Percentiles rank a stretch among this genome's conserved stretches.
These are phyloP conservation scores for Paramecium octaurelia DNA, from an alignment of 73 alveolate genomes.

Conservation along the genomic window DNA sequence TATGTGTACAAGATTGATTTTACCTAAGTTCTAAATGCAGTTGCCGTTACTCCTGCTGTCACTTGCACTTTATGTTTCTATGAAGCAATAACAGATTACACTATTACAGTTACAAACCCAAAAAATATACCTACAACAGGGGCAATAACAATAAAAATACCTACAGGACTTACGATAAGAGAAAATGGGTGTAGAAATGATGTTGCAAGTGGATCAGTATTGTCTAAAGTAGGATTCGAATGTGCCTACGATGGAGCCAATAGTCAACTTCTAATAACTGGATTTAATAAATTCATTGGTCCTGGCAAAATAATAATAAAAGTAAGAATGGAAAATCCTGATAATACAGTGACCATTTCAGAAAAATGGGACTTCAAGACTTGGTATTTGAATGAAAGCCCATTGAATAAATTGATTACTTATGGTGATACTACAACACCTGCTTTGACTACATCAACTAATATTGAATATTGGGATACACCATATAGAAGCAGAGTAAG, in stretches of 20 bases:
- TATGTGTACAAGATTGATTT: slow-evolving; percentile 9
- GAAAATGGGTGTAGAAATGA: slow-evolving; percentile 49
- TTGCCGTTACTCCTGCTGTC: not conserved
- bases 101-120: slow-evolving; percentile 1
- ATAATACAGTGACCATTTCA: not conserved
- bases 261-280: not conserved
- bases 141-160: not conserved
- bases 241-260: slow-evolving; percentile 10
- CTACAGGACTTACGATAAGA: not conserved
- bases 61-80: not conserved
- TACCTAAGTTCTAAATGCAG: not conserved
- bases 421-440: not conserved
- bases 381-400: slow-evolving; percentile 51
- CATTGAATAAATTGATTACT: slow-evolving; percentile 36
- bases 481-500: slow-evolving; percentile 44
- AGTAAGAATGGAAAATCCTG: slow-evolving; percentile 53
- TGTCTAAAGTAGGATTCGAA: not conserved
- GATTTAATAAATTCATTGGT: not conserved
- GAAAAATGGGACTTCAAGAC: slow-evolving; percentile 25
- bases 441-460: not conserved
- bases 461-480: slow-evolving; percentile 41
- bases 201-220: slow-evolving; percentile 15
- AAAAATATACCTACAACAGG: not conserved
- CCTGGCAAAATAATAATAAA: not conserved
- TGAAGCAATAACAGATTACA: not conserved